Evolutionary conservation across 1,284 basidiomycete species (phyloP).

Genomic region (Taiwanofungus camphoratus): DNA sequence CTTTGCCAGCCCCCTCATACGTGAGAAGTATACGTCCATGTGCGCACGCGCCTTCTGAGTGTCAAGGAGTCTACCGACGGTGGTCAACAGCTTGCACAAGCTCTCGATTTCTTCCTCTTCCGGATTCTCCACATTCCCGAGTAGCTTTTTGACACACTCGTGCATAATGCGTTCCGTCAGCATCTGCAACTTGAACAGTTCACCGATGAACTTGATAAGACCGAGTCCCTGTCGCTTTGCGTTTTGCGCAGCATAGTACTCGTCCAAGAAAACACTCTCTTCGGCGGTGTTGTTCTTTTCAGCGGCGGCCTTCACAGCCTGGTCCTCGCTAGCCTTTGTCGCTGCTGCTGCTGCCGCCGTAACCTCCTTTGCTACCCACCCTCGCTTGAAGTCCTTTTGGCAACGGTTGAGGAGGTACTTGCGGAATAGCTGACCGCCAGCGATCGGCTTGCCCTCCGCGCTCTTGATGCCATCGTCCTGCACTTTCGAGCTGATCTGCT

Average conservation of each 20-base stretch:
- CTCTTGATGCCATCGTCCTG: slow-evolving; percentile 82
- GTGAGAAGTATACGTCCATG: slow-evolving; percentile 89
- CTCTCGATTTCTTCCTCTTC: slow-evolving; percentile 98
- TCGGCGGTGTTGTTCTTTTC: slow-evolving; percentile 45
- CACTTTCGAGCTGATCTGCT: slow-evolving; percentile 73
- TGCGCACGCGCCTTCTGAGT: slow-evolving; percentile 73
- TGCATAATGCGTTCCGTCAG: slow-evolving; percentile 60
- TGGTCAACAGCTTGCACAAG: slow-evolving; percentile 86
- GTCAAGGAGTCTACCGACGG: slow-evolving; percentile 83
- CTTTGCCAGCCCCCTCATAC: slow-evolving; percentile 80
- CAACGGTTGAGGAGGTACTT: slow-evolving; percentile 67
- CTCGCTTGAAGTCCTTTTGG: slow-evolving; percentile 85
- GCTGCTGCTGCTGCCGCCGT: slow-evolving; percentile 21
- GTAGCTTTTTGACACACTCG: slow-evolving; percentile 91
- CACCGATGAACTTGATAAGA: slow-evolving; percentile 96
- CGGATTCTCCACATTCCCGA: slow-evolving; percentile 88
- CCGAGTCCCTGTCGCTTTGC: slow-evolving; percentile 96
- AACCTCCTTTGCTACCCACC: slow-evolving; percentile 68
- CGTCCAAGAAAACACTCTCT: slow-evolving; percentile 77
- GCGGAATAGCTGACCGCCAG: slow-evolving; percentile 86
- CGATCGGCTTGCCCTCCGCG: slow-evolving; percentile 76
- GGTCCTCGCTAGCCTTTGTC: slow-evolving; percentile 39
- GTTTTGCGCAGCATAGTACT: slow-evolving; percentile 95
- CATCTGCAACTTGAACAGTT: slow-evolving; percentile 92
- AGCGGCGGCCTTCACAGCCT: slow-evolving; percentile 55